These are phyloP conservation scores for Coprinopsis marcescibilis DNA, from an alignment of 768 basidiomycete species.

Conservation along the genomic window DNA sequence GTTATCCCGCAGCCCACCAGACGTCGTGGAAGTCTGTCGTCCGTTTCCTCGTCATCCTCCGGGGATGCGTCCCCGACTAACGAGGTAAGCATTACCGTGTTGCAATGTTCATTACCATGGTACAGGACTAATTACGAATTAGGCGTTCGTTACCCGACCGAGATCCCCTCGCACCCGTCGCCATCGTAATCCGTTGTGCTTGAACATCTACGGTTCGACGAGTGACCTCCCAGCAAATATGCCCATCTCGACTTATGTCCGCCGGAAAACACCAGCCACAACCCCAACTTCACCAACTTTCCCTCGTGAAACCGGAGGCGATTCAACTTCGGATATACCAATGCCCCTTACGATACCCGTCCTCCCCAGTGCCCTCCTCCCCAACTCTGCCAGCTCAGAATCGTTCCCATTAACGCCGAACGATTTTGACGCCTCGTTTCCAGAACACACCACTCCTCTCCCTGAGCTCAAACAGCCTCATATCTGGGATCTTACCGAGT, in stretches of 20 bases:
- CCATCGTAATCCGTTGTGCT: slow-evolving; percentile 39
- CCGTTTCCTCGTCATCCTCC: slow-evolving; percentile 12
- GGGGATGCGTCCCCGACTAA: slow-evolving; percentile 7
- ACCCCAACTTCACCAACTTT: slow-evolving; percentile 69
- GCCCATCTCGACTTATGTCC: slow-evolving; percentile 76
- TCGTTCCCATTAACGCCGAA: slow-evolving; percentile 35
- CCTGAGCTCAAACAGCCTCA: slow-evolving; percentile 17
- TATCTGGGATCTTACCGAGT: slow-evolving; percentile 23
- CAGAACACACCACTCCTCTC: slow-evolving; percentile 12
- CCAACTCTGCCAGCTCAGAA: slow-evolving; percentile 37
- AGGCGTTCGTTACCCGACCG: slow-evolving; percentile 34
- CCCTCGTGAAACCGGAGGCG: slow-evolving; percentile 36
- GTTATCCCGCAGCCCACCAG: slow-evolving; percentile 11
- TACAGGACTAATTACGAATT: too few relatives aligned
- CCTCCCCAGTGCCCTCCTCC: slow-evolving; percentile 46
- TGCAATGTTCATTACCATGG: too few relatives aligned
- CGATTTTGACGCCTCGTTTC: slow-evolving; percentile 24
- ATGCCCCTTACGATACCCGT: slow-evolving; percentile 60
- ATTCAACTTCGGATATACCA: slow-evolving; percentile 30
- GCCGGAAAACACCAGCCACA: slow-evolving; percentile 70
- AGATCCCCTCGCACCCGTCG: slow-evolving; percentile 40
- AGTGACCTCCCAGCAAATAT: slow-evolving; percentile 57
- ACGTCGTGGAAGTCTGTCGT: slow-evolving; percentile 15
- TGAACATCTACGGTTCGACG: slow-evolving; percentile 39
- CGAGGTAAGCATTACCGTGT: slow-evolving; percentile 10